These are phyloP conservation scores for Plasmodium malariae DNA, from an alignment of 169 alveolate species.

Conservation along the genomic window DNA sequence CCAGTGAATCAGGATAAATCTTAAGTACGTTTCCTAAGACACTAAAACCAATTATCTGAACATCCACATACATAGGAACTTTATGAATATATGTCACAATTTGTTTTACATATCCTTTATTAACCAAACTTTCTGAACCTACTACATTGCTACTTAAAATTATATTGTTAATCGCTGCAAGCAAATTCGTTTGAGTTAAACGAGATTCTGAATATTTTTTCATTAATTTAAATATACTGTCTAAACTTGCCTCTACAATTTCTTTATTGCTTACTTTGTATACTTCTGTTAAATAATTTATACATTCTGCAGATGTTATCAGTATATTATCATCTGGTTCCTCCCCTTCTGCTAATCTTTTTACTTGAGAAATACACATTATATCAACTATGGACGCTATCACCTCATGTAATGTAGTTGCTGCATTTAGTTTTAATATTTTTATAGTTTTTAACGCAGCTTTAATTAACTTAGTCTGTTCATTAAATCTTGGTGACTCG, in stretches of 20 bases:
- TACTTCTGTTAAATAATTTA: conserved; percentile 83
- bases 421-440: conserved; percentile 79
- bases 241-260: conserved; percentile 82
- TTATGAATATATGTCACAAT: conserved; percentile 86
- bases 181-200: conserved; percentile 87
- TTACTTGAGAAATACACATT: conserved; percentile 89
- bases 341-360: conserved; percentile 88
- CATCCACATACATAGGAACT: conserved; percentile 91
- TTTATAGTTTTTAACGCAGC: conserved; percentile 88
- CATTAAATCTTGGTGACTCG: conserved; percentile 86
- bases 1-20: conserved; percentile 79
- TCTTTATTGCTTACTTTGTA: conserved; percentile 79
- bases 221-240: conserved; percentile 86
- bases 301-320: conserved; percentile 86
- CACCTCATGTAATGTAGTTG: conserved; percentile 75
- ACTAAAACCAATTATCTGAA: conserved; percentile 89
- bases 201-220: conserved; percentile 90
- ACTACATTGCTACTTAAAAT: conserved; percentile 81
- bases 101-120: conserved; percentile 84
- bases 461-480: conserved; percentile 86
- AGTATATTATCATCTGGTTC: conserved; percentile 90
- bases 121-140: conserved; percentile 83
- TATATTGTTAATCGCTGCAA: conserved; percentile 87
- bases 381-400: conserved; percentile 80
- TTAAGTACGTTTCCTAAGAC: conserved; percentile 85